Base-by-base conservation (phyloP, 2,329 filamentous ascomycete species). In the Alternaria ethzedia region DNA sequence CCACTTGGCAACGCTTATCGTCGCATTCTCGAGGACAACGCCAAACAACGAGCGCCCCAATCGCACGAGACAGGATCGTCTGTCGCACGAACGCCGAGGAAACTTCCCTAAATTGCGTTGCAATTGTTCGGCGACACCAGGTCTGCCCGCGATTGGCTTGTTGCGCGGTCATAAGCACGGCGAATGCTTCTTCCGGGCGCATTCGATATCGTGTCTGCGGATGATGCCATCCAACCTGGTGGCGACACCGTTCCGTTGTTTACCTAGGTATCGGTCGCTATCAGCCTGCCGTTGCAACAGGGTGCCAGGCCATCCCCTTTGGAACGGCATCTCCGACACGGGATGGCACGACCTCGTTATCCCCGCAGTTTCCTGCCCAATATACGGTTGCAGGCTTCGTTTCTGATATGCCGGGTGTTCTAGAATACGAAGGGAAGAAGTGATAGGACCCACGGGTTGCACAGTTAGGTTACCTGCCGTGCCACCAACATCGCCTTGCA, bases 1-100 rank as follows among this genome's bases (percentile, higher is more conserved):
- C 49, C 26, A 51, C 49, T 51, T 51, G 49, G 49, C 49, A 51
- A 51, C 28, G 49, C 49, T 51, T 51, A 36, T 51, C 20, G 28
- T 51, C 49, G 49, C 49, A 17, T 32, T 20, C 28, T 51, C 49
- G 17, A 51, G 47, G n/a, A 51, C 28, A 51, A 32, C 49, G 49
- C 28, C 12, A 36, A 23, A 51, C 28, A 6, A 12, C 49, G 6
- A 15, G 6, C 13, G 17, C 28, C 49, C 12, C 49, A 36, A 51
- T 51, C 28, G 49, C 17, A 51, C 12, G 28, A 36, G 28, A 51
- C 21, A 47, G 17, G 20, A 51, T 36, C 28, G 20, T 23, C 49
- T 17, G 49, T 32, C 21, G 15, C 28, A 36, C 12, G 15, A 36
- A 20, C 49, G 20, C 28, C 17, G 49, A 36, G 5, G 36, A 15